A percentile compares a stretch with the other conserved stretches of the same genome.
phyloP scores from a whole-genome alignment of 2,329 filamentous ascomycete species.

The Alternaria hordeiaustralica region DNA sequence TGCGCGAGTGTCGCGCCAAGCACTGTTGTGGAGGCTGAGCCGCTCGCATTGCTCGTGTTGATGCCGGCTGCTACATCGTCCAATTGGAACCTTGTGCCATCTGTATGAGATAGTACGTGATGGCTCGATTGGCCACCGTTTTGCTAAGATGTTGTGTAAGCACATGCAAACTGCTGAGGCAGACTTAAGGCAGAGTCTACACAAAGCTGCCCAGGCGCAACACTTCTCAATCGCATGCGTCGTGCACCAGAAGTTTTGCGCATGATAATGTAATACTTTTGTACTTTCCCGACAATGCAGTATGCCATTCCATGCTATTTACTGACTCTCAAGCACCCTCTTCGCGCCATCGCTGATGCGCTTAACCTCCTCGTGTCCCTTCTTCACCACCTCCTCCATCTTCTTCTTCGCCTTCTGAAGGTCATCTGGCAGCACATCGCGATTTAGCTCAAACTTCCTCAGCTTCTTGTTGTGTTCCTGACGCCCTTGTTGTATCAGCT shows the following conservation, averaged over 20 bases:
- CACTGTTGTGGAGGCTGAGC: constrained; percentile 17
- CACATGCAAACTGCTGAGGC: not conserved
- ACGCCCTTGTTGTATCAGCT: constrained; percentile 52
- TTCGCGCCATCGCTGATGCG: constrained; percentile 57
- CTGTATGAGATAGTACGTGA: not conserved
- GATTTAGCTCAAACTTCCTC: constrained; percentile 52
- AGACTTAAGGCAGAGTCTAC: not conserved
- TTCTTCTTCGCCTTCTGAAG: constrained; percentile 55
- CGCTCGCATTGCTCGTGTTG: constrained; percentile 25
- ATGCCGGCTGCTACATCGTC: not conserved
- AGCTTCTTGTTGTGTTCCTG: constrained; percentile 58
- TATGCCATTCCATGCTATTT: constrained; percentile 7
- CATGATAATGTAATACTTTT: not conserved
- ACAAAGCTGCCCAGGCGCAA: not conserved
- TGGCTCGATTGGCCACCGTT: not conserved
- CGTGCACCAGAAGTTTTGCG: not conserved
- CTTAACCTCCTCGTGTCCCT: constrained; percentile 56
- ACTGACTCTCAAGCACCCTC: constrained; percentile 52
- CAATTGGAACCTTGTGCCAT: not conserved
- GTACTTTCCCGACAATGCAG: not conserved
- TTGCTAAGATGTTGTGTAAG: not conserved
- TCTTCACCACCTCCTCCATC: constrained; percentile 61
- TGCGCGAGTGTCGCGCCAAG: constrained; percentile 16
- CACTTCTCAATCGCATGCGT: not conserved
- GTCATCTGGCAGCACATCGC: constrained; percentile 56